Base-by-base conservation (phyloP, 805 yeast species). In the Lipomyces spencermartinsiae region DNA sequence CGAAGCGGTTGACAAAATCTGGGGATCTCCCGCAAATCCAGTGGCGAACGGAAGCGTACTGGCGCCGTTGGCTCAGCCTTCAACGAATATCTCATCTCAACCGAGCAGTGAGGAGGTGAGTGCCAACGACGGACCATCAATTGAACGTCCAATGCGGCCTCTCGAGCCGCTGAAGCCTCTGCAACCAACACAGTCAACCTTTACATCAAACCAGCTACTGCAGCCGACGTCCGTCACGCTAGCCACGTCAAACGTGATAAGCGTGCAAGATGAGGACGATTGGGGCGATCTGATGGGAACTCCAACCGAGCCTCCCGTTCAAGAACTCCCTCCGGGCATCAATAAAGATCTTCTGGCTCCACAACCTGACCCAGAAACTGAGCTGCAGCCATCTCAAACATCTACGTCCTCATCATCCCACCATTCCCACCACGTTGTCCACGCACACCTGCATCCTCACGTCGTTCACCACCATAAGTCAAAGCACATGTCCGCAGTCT, bases 231-330 rank as follows among this genome's bases (percentile, higher is more conserved):
- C 59, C 4, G 61, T 55, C 12, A 29, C 57, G 14, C 25, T 59
- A 22, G 4, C 65, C n/a, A 49, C 53, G 22, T 16, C 62, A 7
- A 19, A 19, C 2, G 43, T 25, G 16, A 34, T 3, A 1, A 43
- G 19, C 22, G 33, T 56, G 1, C 58, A 34, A 34, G 69, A 66
- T 43, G 58, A 63, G 53, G 67, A 67, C 25, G 67, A 67, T 35
- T 67, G 70, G 70, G 67, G 65, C 10, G 67, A 31, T 22, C 12
- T 67, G 54, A 57, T 67, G 62, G 49, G 22, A 43, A 16, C 49
- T 43, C 19, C 49, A 43, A 9, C 49, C 19, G 19, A 3, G 2
- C 19, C 19, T n/a, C 22, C 6, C 49, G n/a, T 43, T 19, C 49
- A 16, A n/a, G 49, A 6, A 43, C 49, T 3, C 8, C 16, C 49